A percentile compares a stretch with the other conserved stretches of the same genome.
These are phyloP conservation scores for Endoconidiophora laricicola DNA, from an alignment of 2,329 filamentous ascomycete species.

Conservation along the genomic window DNA sequence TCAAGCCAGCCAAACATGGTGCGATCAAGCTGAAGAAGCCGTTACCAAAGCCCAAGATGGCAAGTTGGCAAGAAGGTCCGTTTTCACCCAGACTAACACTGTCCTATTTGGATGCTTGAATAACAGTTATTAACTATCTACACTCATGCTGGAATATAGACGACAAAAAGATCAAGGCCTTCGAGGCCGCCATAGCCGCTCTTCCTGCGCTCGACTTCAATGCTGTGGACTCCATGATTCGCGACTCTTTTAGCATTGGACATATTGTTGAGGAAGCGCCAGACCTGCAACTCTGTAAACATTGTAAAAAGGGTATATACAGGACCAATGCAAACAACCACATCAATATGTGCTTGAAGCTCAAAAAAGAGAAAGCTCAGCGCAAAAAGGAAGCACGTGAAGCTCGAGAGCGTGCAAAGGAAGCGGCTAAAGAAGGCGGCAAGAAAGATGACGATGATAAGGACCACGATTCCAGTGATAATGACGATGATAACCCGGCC, in stretches of 20 bases:
- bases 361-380: slow-evolving; percentile 69
- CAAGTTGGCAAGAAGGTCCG: slow-evolving; percentile 53
- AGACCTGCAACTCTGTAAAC: slow-evolving; percentile 75
- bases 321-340: slow-evolving; percentile 61
- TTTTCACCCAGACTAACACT: slow-evolving; percentile 18
- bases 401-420: slow-evolving; percentile 48
- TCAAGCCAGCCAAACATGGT: slow-evolving; percentile 17
- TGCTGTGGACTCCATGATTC: slow-evolving; percentile 57
- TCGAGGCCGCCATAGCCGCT: slow-evolving; percentile 25
- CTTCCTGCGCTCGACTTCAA: slow-evolving; percentile 43
- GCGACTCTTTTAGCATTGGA: slow-evolving; percentile 66
- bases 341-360: slow-evolving; percentile 65
- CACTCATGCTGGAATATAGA: slow-evolving; percentile 30
- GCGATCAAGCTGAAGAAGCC: slow-evolving; percentile 47
- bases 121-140: slow-evolving; percentile 24
- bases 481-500: slow-evolving; percentile 25
- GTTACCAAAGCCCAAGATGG: slow-evolving; percentile 39
- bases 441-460: slow-evolving; percentile 33
- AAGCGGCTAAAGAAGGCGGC: slow-evolving; percentile 40
- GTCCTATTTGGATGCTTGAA: not conserved
- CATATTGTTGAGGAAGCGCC: slow-evolving; percentile 65
- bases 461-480: slow-evolving; percentile 32
- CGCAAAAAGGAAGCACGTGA: slow-evolving; percentile 61
- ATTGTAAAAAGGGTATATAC: slow-evolving; percentile 79
- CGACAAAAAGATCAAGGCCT: slow-evolving; percentile 36